phyloP scores from a whole-genome alignment of 139 green algal species.

The Chlorella ohadii region DNA sequence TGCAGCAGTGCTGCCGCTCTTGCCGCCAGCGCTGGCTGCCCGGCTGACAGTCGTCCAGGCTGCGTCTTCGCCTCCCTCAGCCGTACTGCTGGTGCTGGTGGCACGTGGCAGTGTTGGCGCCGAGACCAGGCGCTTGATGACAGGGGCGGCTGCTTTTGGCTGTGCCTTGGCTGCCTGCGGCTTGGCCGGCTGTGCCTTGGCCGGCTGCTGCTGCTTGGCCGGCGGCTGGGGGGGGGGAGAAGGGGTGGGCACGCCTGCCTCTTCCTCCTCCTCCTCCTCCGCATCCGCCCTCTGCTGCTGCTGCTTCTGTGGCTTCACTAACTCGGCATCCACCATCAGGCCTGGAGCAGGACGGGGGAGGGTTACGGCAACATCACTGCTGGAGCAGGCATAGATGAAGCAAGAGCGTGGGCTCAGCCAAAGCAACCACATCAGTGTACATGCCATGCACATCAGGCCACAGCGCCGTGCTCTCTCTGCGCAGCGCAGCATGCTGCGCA shows the following conservation, averaged over 20 bases:
- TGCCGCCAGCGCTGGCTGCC: background rate
- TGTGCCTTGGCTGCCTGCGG: background rate
- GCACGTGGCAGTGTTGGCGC: background rate
- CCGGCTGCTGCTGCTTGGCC: background rate
- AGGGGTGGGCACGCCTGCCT: background rate
- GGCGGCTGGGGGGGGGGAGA: background rate
- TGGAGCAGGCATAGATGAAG: too few relatives aligned
- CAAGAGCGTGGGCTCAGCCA: too few relatives aligned
- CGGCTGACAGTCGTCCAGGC: too few relatives aligned
- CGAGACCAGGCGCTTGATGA: background rate
- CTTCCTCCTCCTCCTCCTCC: background rate
- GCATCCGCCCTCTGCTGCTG: background rate
- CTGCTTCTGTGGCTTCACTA: background rate
- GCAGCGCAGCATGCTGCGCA: too few relatives aligned
- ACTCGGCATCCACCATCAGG: background rate
- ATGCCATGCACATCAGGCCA: too few relatives aligned
- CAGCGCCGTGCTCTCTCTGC: too few relatives aligned
- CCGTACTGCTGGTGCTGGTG: background rate
- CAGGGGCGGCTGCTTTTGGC: background rate
- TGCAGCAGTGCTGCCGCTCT: background rate
- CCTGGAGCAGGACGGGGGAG: background rate
- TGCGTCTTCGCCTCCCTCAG: background rate
- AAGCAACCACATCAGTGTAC: too few relatives aligned
- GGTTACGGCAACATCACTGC: too few relatives aligned
- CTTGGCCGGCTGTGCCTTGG: too few relatives aligned